Conservation (phyloP, 352 stramenopile species). For the Pythium scleroteichum region DNA sequence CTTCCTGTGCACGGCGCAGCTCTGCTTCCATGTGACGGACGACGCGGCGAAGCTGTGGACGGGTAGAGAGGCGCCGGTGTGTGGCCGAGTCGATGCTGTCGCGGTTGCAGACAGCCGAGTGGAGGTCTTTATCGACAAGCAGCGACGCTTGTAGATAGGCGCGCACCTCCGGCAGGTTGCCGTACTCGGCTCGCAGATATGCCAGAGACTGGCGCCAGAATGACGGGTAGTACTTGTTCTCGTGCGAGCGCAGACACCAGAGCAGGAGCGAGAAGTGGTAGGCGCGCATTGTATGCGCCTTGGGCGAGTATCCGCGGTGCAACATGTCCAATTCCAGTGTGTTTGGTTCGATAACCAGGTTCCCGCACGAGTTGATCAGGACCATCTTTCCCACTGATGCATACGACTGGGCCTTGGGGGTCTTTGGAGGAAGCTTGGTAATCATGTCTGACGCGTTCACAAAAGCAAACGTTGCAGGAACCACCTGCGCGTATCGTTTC, state of each 20-base stretch:
- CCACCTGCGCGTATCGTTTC: conserved; percentile 32
- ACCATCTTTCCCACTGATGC: conserved; percentile 38
- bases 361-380: conserved; percentile 43
- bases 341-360: conserved; percentile 47
- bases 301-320: conserved; percentile 40
- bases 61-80: not conserved
- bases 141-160: conserved; percentile 21
- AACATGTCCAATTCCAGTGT: conserved; percentile 39
- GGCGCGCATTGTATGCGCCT: conserved; percentile 38
- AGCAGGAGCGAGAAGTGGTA: conserved; percentile 46
- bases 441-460: conserved; percentile 43
- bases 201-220: conserved; percentile 39
- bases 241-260: conserved; percentile 44
- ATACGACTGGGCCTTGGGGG: conserved; percentile 41
- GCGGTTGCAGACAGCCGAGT: no score
- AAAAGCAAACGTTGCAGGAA: conserved; percentile 44
- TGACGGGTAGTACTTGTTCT: conserved; percentile 28
- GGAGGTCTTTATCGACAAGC: not conserved
- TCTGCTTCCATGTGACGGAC: conserved; percentile 11
- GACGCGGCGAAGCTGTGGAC: not conserved
- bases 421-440: conserved; percentile 46
- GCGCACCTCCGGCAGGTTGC: conserved; percentile 33
- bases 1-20: conserved; percentile 11
- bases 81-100: not conserved
- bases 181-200: conserved; percentile 33